phyloP scores from a whole-genome alignment of 2,329 filamentous ascomycete species.

The Trichothecium roseum region DNA sequence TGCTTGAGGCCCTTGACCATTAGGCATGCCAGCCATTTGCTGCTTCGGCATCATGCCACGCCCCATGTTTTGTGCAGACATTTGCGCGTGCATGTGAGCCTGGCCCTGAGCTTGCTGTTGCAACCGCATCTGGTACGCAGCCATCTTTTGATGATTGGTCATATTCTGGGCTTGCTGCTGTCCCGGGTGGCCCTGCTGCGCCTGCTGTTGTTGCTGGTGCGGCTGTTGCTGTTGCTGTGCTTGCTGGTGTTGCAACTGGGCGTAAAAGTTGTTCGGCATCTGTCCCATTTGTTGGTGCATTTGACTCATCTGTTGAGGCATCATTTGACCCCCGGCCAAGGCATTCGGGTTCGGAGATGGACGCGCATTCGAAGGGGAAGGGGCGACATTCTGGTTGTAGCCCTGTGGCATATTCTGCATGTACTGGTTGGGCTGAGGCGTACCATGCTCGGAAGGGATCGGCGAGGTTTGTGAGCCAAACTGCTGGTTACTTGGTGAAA shows the following conservation, averaged over 20 bases:
- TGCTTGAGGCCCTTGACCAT: slow-evolving; percentile 43
- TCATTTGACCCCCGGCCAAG: slow-evolving; percentile 42
- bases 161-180: slow-evolving; percentile 17
- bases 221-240: slow-evolving; percentile 30
- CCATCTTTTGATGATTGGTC: slow-evolving; percentile 63
- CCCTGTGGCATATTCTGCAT: slow-evolving; percentile 50
- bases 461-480: slow-evolving; percentile 66
- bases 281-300: slow-evolving; percentile 37
- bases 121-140: slow-evolving; percentile 72
- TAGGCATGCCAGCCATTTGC: slow-evolving; percentile 36
- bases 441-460: slow-evolving; percentile 65
- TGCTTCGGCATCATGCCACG: slow-evolving; percentile 45
- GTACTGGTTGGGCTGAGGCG: slow-evolving; percentile 64
- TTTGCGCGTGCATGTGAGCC: slow-evolving; percentile 39
- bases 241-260: slow-evolving; percentile 34
- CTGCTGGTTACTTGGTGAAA: slow-evolving; percentile 66
- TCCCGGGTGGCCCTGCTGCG: slow-evolving; percentile 37
- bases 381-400: slow-evolving; percentile 49
- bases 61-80: slow-evolving; percentile 35
- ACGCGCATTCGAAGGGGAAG: slow-evolving; percentile 43
- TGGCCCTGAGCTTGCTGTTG: slow-evolving; percentile 61
- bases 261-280: slow-evolving; percentile 31
- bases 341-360: slow-evolving; percentile 44
- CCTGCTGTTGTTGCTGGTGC: slow-evolving; percentile 18
- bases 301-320: slow-evolving; percentile 39